A percentile compares a stretch with the other conserved stretches of the same genome.
phyloP scores from a whole-genome alignment of 2,329 filamentous ascomycete species.

The Fusarium circinatum region DNA sequence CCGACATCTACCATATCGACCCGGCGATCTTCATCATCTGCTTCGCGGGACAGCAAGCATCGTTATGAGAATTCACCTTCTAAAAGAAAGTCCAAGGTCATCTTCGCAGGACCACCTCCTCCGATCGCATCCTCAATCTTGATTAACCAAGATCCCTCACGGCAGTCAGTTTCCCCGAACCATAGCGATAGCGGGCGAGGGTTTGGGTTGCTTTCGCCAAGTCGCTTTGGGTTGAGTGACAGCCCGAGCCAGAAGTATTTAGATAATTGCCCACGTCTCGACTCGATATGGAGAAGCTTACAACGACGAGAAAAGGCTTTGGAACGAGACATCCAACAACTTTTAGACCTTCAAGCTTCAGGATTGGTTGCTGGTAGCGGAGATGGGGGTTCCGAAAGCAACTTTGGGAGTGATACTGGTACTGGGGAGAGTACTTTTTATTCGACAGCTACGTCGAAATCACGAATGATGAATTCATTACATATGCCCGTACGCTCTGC shows the following conservation, averaged over 20 bases:
- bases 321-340: conserved; percentile 58
- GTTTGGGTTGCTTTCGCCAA: conserved; percentile 30
- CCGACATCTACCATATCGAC: background rate
- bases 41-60: conserved; percentile 37
- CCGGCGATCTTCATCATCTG: conserved; percentile 29
- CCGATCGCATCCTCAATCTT: conserved; percentile 60
- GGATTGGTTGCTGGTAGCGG: conserved; percentile 54
- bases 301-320: conserved; percentile 58
- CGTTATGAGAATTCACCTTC: conserved; percentile 48
- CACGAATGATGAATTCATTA: conserved; percentile 55
- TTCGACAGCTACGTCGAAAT: conserved; percentile 53
- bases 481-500: conserved; percentile 53
- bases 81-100: conserved; percentile 46
- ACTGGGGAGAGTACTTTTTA: conserved; percentile 55
- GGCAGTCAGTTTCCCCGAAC: conserved; percentile 14
- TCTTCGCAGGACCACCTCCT: conserved; percentile 62
- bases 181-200: conserved; percentile 20
- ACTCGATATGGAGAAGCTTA: conserved; percentile 60
- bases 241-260: conserved; percentile 48
- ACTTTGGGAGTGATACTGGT: conserved; percentile 51
- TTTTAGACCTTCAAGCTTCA: conserved; percentile 61
- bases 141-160: conserved; percentile 22
- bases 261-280: conserved; percentile 47
- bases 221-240: conserved; percentile 21
- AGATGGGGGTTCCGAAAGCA: conserved; percentile 34